A percentile compares a stretch with the other conserved stretches of the same genome.
Evolutionary conservation across 2,329 filamentous ascomycete species (phyloP).

Genomic region (Emergomyces africanus): DNA sequence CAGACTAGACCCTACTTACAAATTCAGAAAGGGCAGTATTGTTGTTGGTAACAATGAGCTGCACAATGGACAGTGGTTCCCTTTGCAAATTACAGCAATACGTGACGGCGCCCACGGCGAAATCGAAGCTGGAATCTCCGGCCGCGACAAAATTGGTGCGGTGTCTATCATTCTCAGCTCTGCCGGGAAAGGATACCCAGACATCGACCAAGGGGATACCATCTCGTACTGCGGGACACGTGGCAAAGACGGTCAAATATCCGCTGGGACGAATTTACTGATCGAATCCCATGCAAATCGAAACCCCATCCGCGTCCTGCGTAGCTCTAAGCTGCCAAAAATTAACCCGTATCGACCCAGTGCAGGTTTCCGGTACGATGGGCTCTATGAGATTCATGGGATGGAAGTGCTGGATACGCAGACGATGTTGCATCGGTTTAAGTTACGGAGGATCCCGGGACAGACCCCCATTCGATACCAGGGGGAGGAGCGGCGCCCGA

Average conservation of each 20-base stretch:
- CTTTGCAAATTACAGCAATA: constrained; percentile 11
- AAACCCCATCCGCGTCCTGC: constrained; percentile 39
- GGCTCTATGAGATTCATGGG: constrained; percentile 38
- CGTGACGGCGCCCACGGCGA: constrained; percentile 18
- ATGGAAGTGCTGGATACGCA: constrained; percentile 27
- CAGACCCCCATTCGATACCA: constrained; percentile 37
- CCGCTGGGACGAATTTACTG: constrained; percentile 29
- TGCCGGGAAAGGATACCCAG: constrained; percentile 28
- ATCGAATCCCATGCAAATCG: constrained; percentile 26
- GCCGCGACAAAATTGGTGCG: constrained; percentile 34
- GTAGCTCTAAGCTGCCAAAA: constrained; percentile 25
- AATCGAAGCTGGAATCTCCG: constrained; percentile 33
- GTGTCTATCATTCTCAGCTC: constrained; percentile 42
- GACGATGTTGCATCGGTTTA: constrained; percentile 37
- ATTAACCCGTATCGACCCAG: constrained; percentile 32
- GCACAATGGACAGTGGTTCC: constrained; percentile 18
- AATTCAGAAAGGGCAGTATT: constrained; percentile 1
- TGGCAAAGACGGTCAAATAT: constrained; percentile 19
- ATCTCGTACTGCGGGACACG: constrained; percentile 42
- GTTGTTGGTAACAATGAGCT: constrained; percentile 9
- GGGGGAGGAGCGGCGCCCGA: constrained; percentile 32
- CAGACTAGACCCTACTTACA: constrained; percentile 3
- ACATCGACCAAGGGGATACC: constrained; percentile 38
- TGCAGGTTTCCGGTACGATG: constrained; percentile 45
- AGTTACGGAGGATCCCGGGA: constrained; percentile 28